Percentiles rank a stretch among this genome's conserved stretches.
Conservation (phyloP, 2,329 filamentous ascomycete species). For the Akanthomyces muscarius region DNA sequence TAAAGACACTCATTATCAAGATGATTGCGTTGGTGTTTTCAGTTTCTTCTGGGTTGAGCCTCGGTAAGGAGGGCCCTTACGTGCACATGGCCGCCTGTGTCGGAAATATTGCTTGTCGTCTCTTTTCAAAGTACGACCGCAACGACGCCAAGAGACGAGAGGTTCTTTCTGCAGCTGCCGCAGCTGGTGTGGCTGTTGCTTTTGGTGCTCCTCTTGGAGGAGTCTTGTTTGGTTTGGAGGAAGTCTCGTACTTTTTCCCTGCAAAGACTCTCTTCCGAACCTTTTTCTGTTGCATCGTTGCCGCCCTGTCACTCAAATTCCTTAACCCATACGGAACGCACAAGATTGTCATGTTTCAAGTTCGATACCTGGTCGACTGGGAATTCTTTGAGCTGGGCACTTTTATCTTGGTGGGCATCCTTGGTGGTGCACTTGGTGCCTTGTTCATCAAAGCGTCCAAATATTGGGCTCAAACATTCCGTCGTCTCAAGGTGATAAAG, state of each 20-base stretch:
- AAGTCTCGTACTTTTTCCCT: constrained; percentile 96
- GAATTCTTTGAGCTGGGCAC: constrained; percentile 83
- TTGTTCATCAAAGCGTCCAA: constrained; percentile 95
- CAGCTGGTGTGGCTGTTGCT: constrained; percentile 87
- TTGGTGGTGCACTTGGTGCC: constrained; percentile 81
- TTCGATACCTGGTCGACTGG: constrained; percentile 88
- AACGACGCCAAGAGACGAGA: constrained; percentile 95
- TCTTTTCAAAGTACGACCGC: constrained; percentile 90
- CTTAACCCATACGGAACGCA: constrained; percentile 92
- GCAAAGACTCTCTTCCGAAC: constrained; percentile 96
- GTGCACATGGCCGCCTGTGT: constrained; percentile 97
- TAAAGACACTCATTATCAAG: constrained; percentile 84
- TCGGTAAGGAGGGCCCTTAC: constrained; percentile 92
- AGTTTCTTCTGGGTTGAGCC: constrained; percentile 85
- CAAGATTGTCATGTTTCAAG: constrained; percentile 95
- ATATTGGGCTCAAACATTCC: constrained; percentile 84
- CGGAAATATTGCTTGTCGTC: constrained; percentile 87
- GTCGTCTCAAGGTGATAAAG: constrained; percentile 77
- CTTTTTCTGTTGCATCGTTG: constrained; percentile 96
- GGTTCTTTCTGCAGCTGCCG: constrained; percentile 86
- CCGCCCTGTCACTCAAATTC: constrained; percentile 88
- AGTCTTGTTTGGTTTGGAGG: constrained; percentile 88
- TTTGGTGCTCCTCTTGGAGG: constrained; percentile 87
- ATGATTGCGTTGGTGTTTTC: constrained; percentile 78
- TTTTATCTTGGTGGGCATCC: constrained; percentile 80